These are phyloP conservation scores for Chrysanthemum seticuspe DNA, from an alignment of 129 eudicot species.

Conservation along the genomic window DNA sequence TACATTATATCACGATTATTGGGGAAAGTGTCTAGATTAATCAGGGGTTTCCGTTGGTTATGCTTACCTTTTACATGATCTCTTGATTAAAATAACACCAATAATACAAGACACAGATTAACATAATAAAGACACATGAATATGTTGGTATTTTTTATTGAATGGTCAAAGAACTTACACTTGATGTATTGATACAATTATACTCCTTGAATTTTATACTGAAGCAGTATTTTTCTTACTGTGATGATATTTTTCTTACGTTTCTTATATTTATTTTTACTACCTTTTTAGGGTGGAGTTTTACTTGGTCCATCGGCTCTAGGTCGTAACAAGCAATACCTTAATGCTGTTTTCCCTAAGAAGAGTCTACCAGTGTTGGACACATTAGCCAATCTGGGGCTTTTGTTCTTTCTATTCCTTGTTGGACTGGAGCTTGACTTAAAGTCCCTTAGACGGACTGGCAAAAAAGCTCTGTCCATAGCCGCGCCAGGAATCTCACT, in stretches of 20 bases:
- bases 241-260: no score
- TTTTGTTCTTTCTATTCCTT: conserved; percentile 55
- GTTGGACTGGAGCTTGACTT: conserved; percentile 75
- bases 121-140: conserved; percentile 14
- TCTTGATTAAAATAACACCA: conserved; percentile 21
- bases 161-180: conserved; percentile 22
- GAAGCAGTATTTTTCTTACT: no score
- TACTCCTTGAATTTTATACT: neutral
- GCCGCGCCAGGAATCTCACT: conserved; percentile 53
- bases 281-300: conserved; percentile 52
- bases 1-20: neutral
- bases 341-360: conserved; percentile 52
- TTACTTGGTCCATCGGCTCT: conserved; percentile 77
- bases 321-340: conserved; percentile 48
- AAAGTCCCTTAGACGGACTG: conserved; percentile 50
- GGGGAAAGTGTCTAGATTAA: no score
- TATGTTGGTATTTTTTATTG: neutral
- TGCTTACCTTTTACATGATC: no score
- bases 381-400: conserved; percentile 71
- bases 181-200: conserved; percentile 17
- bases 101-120: conserved; percentile 12
- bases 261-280: neutral
- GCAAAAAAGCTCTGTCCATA: conserved; percentile 53
- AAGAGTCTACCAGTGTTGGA: conserved; percentile 63
- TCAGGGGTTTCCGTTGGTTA: no score